Evolutionary conservation across 2,329 filamentous ascomycete species (phyloP).

Genomic region (Exophiala oligosperma): DNA sequence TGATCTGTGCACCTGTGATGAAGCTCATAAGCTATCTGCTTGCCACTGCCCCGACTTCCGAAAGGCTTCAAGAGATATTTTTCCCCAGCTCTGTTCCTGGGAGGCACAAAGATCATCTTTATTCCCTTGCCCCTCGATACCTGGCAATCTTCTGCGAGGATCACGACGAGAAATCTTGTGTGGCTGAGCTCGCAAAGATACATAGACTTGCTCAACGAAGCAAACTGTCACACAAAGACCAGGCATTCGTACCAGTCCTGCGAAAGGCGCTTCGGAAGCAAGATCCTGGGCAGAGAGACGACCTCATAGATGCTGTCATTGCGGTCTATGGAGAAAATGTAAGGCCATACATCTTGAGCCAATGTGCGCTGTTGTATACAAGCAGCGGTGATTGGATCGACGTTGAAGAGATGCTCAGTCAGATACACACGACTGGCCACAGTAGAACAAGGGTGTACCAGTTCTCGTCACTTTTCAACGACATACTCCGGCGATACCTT

Average conservation of each 20-base stretch:
- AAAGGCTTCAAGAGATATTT: conserved; percentile 13
- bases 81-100: conserved; percentile 8
- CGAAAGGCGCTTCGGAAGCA: background rate
- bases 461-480: conserved; percentile 16
- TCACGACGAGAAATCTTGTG: conserved; percentile 35
- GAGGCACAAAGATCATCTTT: background rate
- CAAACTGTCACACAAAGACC: conserved; percentile 33
- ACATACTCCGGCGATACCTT: conserved; percentile 12
- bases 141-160: conserved; percentile 36
- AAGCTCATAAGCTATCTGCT: conserved; percentile 18
- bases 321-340: conserved; percentile 33
- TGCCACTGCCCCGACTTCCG: conserved; percentile 2
- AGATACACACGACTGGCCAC: conserved; percentile 38
- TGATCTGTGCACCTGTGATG: conserved; percentile 12
- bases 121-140: conserved; percentile 7
- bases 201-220: conserved; percentile 6
- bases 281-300: conserved; percentile 19
- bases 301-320: conserved; percentile 38
- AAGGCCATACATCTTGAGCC: conserved; percentile 37
- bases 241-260: conserved; percentile 43
- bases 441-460: conserved; percentile 28
- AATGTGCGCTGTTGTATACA: conserved; percentile 40
- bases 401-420: conserved; percentile 39
- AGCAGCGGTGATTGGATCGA: conserved; percentile 41
- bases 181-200: conserved; percentile 33